Evolutionary conservation across 345 rosid genomes (phyloP), one percentile per base, ranked within the genome.

Genomic region (Syzygium aromaticum): DNA sequence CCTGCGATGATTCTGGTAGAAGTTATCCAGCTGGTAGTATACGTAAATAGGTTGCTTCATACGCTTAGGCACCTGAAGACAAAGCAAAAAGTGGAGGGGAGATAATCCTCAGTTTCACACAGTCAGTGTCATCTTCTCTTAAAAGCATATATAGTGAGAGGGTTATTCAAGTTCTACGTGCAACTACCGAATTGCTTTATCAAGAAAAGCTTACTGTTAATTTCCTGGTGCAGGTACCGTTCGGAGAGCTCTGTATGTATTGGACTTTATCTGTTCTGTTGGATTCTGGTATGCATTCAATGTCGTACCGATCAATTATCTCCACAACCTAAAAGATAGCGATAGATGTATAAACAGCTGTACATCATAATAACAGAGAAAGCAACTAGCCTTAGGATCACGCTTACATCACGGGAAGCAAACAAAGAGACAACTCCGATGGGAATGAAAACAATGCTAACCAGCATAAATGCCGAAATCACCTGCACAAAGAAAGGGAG

Each of bases 1-100:
- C 98, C 99, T 93, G 88, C 99, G 97, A 90, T 98, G 99, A 91
- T 98, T 98, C 93, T 98, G 99, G 91, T 98, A 98, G 91, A 96
- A 98, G 92, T 96, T 96, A 88, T 98, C 99, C 73, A 98, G 98
- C 92, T 98, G 99, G 94, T 98, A 98, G 91, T 98, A 98, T 49
- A 96, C 95, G 91, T 94, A 95, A 87, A 98, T 88, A 86, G 99
- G 99, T 77, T 89, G 88, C 93, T 94, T 95, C 99, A 98, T 98
- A 30, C 3, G 93, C 94, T 96, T 96, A 8, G 91, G 54, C 87
- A 98, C 96, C 99, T 98, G 89, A 86, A 49, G 87, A 89, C 40
- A 89, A 51, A 86, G 28, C 77, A 77, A 89, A 86, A 88, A 84
- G 80, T 43, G 85, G 28, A 84, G 40, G 57, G 59, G 43, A 84